Evolutionary conservation across 768 basidiomycete genomes (phyloP).

Genomic region (Daedalea quercina): DNA sequence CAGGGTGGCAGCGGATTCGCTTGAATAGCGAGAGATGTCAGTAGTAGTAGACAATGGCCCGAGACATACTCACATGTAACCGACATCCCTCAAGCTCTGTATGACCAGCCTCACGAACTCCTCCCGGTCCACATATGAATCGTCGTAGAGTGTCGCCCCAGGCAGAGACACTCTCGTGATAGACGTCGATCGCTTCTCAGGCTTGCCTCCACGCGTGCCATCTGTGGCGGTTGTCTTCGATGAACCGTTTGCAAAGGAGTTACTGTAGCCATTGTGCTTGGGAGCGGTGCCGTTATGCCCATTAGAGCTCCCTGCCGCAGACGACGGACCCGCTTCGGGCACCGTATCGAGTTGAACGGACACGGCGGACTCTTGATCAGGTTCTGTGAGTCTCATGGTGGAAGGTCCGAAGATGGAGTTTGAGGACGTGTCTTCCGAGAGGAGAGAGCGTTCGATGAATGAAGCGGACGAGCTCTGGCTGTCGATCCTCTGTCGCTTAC

Average conservation of each 20-base stretch:
- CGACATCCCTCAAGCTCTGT: slow-evolving; percentile 86
- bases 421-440: slow-evolving; percentile 12
- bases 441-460: slow-evolving; percentile 17
- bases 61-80: slow-evolving; percentile 39
- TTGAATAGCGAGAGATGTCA: slow-evolving; percentile 24
- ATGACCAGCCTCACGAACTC: slow-evolving; percentile 87
- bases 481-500: slow-evolving; percentile 23
- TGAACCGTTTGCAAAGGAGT: slow-evolving; percentile 12
- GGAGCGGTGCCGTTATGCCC: slow-evolving; percentile 17
- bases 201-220: slow-evolving; percentile 8
- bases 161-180: slow-evolving; percentile 61
- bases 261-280: slow-evolving; percentile 19
- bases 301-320: slow-evolving; percentile 13
- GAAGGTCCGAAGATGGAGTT: slow-evolving; percentile 2
- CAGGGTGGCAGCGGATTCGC: slow-evolving; percentile 82
- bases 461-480: slow-evolving; percentile 11
- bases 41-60: slow-evolving; percentile 1
- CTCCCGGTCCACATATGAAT: slow-evolving; percentile 76
- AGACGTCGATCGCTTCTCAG: slow-evolving; percentile 10
- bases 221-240: slow-evolving; percentile 7
- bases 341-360: slow-evolving; percentile 17
- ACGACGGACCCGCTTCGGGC: slow-evolving; percentile 19
- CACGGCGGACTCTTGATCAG: slow-evolving; percentile 16
- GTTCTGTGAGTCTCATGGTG: slow-evolving; percentile 19
- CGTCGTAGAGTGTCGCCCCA: slow-evolving; percentile 71